Evolutionary conservation across 208 protist species (phyloP).

Genomic region (Porcisia hertigi): DNA sequence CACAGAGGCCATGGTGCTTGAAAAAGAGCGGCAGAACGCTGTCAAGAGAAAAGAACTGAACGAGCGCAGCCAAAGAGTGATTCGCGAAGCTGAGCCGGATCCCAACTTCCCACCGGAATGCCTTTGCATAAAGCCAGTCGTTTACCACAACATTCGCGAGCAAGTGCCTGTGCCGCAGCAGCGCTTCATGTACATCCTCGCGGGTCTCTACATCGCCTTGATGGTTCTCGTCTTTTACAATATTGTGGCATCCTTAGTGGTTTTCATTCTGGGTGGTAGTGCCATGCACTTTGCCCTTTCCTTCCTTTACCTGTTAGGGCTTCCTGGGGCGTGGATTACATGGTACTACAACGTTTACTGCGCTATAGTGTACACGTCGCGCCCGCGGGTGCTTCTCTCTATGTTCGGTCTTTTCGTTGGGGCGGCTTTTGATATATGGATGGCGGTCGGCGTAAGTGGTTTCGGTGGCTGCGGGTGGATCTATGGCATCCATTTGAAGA

Average conservation of each 20-base stretch:
- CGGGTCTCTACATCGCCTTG: slow-evolving; percentile 62
- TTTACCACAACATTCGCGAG: slow-evolving; percentile 85
- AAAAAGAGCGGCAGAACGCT: slow-evolving; percentile 75
- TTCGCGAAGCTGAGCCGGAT: slow-evolving; percentile 39
- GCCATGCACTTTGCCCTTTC: slow-evolving; percentile 78
- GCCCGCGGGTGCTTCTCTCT: slow-evolving; percentile 48
- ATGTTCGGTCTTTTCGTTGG: slow-evolving; percentile 69
- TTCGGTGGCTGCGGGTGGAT: slow-evolving; percentile 84
- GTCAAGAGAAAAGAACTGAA: slow-evolving; percentile 46
- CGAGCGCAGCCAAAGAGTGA: slow-evolving; percentile 31
- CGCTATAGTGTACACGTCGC: slow-evolving; percentile 38
- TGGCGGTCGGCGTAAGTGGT: slow-evolving; percentile 68
- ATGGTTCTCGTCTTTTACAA: slow-evolving; percentile 80
- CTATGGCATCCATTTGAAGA: slow-evolving; percentile 35
- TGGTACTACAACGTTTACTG: slow-evolving; percentile 89
- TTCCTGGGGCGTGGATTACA: slow-evolving; percentile 76
- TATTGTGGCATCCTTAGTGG: slow-evolving; percentile 57
- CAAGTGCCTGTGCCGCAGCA: slow-evolving; percentile 73
- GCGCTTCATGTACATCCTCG: slow-evolving; percentile 84
- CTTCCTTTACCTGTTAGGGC: slow-evolving; percentile 79
- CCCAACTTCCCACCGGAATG: slow-evolving; percentile 87
- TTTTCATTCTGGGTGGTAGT: slow-evolving; percentile 55
- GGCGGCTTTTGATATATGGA: slow-evolving; percentile 75
- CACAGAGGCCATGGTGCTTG: slow-evolving; percentile 74
- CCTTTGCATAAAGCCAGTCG: slow-evolving; percentile 80